phyloP scores from a whole-genome alignment of 106 monocot species.

The Allium sativum region DNA sequence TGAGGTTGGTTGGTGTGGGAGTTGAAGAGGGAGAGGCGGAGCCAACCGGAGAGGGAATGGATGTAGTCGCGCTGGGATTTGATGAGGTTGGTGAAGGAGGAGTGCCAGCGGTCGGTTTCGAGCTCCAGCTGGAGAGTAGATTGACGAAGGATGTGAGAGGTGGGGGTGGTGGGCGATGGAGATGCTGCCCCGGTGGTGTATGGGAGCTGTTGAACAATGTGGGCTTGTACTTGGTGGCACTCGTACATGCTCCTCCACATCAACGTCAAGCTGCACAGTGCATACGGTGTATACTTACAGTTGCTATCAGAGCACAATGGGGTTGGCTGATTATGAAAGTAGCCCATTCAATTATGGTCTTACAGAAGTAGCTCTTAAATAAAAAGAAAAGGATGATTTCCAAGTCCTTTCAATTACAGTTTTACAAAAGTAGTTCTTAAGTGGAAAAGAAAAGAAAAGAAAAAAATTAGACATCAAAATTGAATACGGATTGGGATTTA shows the following conservation, averaged over 20 bases:
- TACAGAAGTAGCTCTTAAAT: too few species aligned
- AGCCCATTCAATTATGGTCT: too few species aligned
- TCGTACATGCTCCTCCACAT: constrained; percentile 99
- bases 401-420: too few species aligned
- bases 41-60: constrained; percentile 80
- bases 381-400: too few species aligned
- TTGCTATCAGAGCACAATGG: too few species aligned
- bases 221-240: constrained; percentile 94
- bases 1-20: constrained; percentile 16
- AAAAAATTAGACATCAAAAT: too few species aligned
- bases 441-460: too few species aligned
- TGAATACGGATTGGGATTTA: too few species aligned
- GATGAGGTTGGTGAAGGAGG: constrained; percentile 64
- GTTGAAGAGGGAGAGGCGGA: constrained; percentile 78
- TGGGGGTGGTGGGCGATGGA: constrained; percentile 18
- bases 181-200: constrained; percentile 29
- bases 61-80: constrained; percentile 80
- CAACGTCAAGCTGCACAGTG: constrained; percentile 37
- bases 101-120: constrained; percentile 71
- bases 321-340: too few species aligned
- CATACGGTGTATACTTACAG: too few species aligned
- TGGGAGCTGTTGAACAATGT: constrained; percentile 84
- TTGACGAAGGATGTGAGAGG: constrained; percentile 64
- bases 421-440: too few species aligned
- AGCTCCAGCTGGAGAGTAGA: constrained; percentile 71